phyloP scores from a whole-genome alignment of 495 filamentous ascomycete species.

The Daldinia childiae region DNA sequence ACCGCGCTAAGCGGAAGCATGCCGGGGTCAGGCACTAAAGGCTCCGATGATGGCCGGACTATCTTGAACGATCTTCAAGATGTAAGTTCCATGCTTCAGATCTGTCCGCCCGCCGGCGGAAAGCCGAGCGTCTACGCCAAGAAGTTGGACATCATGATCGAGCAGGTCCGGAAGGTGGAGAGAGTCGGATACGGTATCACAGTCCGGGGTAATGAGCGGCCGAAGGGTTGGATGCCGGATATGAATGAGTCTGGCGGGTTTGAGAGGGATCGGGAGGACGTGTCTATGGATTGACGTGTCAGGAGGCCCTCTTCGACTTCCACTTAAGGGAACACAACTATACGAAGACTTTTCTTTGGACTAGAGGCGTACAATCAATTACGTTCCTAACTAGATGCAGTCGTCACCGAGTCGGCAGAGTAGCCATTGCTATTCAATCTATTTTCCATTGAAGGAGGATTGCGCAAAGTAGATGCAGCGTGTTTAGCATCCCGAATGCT shows the following conservation, averaged over 20 bases:
- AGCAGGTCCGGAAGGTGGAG: slow-evolving; percentile 94
- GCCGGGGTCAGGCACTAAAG: slow-evolving; percentile 25
- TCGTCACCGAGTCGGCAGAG: not conserved
- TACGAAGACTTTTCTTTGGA: not conserved
- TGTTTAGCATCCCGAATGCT: not conserved
- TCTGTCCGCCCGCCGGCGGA: slow-evolving; percentile 63
- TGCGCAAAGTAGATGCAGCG: not conserved
- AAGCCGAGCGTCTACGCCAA: slow-evolving; percentile 62
- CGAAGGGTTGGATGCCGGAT: slow-evolving; percentile 93
- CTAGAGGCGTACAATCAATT: not conserved
- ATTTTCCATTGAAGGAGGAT: not conserved
- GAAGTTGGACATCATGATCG: slow-evolving; percentile 88
- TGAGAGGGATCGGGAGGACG: slow-evolving; percentile 34
- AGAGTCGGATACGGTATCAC: slow-evolving; percentile 84
- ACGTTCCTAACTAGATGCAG: not conserved
- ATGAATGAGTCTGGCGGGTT: slow-evolving; percentile 55
- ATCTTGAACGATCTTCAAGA: slow-evolving; percentile 79
- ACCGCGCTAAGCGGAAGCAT: slow-evolving; percentile 69
- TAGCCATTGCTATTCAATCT: not conserved
- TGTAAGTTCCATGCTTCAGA: slow-evolving; percentile 77
- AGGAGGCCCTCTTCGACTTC: not conserved
- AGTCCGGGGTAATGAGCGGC: slow-evolving; percentile 86
- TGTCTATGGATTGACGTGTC: slow-evolving; percentile 34
- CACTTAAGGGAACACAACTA: not conserved
- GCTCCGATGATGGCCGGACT: slow-evolving; percentile 47